Base-by-base conservation (phyloP, 2,329 filamentous ascomycete species). In the Penicillium sp. region DNA sequence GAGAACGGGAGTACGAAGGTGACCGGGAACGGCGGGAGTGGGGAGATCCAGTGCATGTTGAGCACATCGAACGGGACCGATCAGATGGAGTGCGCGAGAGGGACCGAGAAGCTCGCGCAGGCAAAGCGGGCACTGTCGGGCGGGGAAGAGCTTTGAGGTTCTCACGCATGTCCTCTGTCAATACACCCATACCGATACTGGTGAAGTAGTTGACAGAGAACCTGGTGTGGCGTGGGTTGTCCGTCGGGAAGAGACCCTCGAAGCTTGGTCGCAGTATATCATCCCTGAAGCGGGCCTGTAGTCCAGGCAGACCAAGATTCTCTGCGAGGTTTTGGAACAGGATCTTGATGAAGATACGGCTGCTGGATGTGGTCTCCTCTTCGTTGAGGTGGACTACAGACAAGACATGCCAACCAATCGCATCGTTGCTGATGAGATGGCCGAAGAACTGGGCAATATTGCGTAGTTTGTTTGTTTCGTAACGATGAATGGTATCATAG, bases 181-280 rank as follows among this genome's bases (percentile, higher is more conserved):
- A 82, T 25, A 85, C 86, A 70, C 94, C 94, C 89, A 99, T 95
- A 56, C 92, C 91, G 67, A 99, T 96, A 67, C 91, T 94, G 10
- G 94, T 99, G 74, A 99, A 97, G 81, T 97, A 99, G 77, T 99
- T 99, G 86, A 99, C 96, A 48, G 92, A 90, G 80, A 99, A 99
- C 51, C 93, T 87, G 37, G 92, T 91, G 75, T 97, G 94, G 69
- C 90, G 87, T 25, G 91, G 85, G 67, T 91, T 90, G 72, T 97
- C 92, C 58, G 81, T 88, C 0, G 94, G 94, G 80, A 99, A 97
- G 41, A 99, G 78, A 30, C 93, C 93, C 37, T 88, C 85, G 56
- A 97, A 85, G 70, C 84, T 89, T 47, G 91, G 85, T 58, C 88
- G 86, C 37, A 97, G 80, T 47, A 85, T 82, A 41, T 94, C 89